A percentile compares a stretch with the other conserved stretches of the same genome.
Evolutionary conservation across 192 early-diverging fungal genomes (phyloP).

Genomic region (Coemansia sp.): DNA sequence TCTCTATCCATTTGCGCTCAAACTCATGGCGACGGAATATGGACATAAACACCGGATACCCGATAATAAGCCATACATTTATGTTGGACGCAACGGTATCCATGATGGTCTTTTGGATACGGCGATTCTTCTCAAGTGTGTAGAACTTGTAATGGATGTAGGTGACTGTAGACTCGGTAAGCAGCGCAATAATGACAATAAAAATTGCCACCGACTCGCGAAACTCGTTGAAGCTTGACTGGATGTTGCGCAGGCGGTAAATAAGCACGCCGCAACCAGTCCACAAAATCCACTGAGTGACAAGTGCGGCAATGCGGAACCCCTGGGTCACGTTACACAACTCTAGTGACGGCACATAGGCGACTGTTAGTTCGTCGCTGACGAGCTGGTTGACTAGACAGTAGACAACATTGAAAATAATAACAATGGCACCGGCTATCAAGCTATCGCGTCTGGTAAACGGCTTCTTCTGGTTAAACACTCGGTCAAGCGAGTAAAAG

Average conservation of each 20-base stretch:
- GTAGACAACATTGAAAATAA: constrained; percentile 18
- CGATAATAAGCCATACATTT: constrained; percentile 41
- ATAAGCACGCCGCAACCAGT: constrained; percentile 18
- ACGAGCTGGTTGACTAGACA: constrained; percentile 30
- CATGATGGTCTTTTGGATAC: constrained; percentile 38
- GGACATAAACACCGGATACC: constrained; percentile 34
- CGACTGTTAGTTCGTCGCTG: constrained; percentile 9
- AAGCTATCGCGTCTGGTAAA: constrained; percentile 22
- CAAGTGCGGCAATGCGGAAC: constrained; percentile 24
- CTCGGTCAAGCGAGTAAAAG: constrained; percentile 43
- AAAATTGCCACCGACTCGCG: constrained; percentile 36
- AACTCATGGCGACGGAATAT: constrained; percentile 33
- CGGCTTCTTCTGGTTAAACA: constrained; percentile 50
- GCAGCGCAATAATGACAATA: constrained; percentile 19
- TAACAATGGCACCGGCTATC: constrained; percentile 3
- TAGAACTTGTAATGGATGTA: constrained; percentile 25
- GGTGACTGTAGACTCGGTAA: constrained; percentile 27
- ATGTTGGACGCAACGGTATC: constrained; percentile 34
- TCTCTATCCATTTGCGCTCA: constrained; percentile 37
- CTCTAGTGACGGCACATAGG: constrained; percentile 5
- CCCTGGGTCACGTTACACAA: constrained; percentile 18
- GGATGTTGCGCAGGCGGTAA: constrained; percentile 45
- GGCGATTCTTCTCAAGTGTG: constrained; percentile 19
- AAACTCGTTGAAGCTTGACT: constrained; percentile 49
- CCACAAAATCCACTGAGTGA: constrained; percentile 39